Conservation (phyloP, 495 filamentous ascomycete species). For the Aspergillus diversus region DNA sequence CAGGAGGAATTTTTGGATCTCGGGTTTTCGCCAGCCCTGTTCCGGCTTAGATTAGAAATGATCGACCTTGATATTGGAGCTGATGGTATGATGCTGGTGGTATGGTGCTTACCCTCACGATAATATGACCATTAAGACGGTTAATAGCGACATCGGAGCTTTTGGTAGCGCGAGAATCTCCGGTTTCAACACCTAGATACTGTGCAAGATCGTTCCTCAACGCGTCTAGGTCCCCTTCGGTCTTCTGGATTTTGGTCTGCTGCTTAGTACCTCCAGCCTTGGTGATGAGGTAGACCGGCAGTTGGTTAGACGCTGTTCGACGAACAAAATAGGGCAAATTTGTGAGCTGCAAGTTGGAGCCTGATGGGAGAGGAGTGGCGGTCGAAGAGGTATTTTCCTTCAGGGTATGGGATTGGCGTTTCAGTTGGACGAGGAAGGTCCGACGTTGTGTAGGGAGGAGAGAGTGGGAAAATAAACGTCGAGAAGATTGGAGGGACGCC, state of each 20-base stretch:
- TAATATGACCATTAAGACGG: slow-evolving; percentile 62
- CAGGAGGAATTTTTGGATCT: slow-evolving; percentile 51
- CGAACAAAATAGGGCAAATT: slow-evolving; percentile 71
- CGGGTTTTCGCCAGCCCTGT: slow-evolving; percentile 56
- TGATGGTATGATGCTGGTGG: background rate
- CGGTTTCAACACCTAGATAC: slow-evolving; percentile 50
- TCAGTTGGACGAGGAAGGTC: slow-evolving; percentile 47
- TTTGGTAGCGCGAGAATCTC: slow-evolving; percentile 25
- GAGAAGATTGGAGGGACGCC: slow-evolving; percentile 26
- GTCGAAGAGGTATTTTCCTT: slow-evolving; percentile 40
- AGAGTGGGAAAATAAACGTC: slow-evolving; percentile 21
- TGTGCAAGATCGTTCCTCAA: slow-evolving; percentile 55
- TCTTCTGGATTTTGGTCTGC: slow-evolving; percentile 75
- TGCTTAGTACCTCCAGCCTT: slow-evolving; percentile 80
- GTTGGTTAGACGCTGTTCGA: slow-evolving; percentile 69
- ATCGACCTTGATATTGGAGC: background rate
- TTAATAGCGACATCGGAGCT: slow-evolving; percentile 58
- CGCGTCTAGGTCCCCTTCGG: slow-evolving; percentile 68
- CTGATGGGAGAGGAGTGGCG: slow-evolving; percentile 27
- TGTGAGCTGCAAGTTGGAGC: slow-evolving; percentile 36
- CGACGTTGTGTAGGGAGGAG: slow-evolving; percentile 36
- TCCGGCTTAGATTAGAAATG: background rate
- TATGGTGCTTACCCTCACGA: slow-evolving; percentile 57
- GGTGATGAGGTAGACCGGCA: slow-evolving; percentile 75
- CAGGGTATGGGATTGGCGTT: slow-evolving; percentile 43